Evolutionary conservation across 1,139 yeast species (phyloP), one percentile per base, ranked within the genome.

Genomic region (Protomyces arabidopsidicola): DNA sequence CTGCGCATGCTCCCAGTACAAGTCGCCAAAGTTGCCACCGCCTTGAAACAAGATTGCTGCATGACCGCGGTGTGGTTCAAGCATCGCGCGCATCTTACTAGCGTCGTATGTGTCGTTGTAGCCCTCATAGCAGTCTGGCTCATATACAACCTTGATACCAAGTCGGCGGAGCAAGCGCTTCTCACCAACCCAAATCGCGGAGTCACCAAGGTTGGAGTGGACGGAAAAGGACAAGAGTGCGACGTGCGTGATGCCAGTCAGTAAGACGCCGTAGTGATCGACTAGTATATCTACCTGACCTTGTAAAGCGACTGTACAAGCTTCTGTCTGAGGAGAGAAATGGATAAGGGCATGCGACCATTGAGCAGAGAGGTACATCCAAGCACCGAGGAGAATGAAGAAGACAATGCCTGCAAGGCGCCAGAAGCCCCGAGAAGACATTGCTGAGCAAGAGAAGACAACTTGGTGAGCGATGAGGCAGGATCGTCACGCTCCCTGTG

Each of bases 161-260:
- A 60, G 50, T 20, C 2, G 42, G 9, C 45, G 18, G n/a, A 60
- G 57, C 9, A 60, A 22, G 8, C 39, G 16, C 16, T 39, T 27
- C 24, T 60, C 50, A 4, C 53, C 64, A 20, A 27, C 55, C 22
- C 54, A 60, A n/a, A 60, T 60, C 2, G 64, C 64, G 18, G 54
- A 24, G 14, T 60, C 64, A 5, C 64, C 64, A 16, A 54, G 54
- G 59, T 60, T 60, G 9, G 53, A 50, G 10, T 54, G 52, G 18
- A 45, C 55, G 38, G 53, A 60, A 22, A 45, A 60, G 27, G 38
- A 39, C 14, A 31, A 14, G 36, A 50, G 34, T 4, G 53, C 53
- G 10, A 50, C 53, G 22, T 50, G 36, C n/a, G 36, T 24, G 31
- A 50, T 4, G 24, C 31, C 53, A 10, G 5, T 12, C 34, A 50